Evolutionary conservation across 2,329 filamentous ascomycete species (phyloP).

Genomic region (Neonectria hederae): DNA sequence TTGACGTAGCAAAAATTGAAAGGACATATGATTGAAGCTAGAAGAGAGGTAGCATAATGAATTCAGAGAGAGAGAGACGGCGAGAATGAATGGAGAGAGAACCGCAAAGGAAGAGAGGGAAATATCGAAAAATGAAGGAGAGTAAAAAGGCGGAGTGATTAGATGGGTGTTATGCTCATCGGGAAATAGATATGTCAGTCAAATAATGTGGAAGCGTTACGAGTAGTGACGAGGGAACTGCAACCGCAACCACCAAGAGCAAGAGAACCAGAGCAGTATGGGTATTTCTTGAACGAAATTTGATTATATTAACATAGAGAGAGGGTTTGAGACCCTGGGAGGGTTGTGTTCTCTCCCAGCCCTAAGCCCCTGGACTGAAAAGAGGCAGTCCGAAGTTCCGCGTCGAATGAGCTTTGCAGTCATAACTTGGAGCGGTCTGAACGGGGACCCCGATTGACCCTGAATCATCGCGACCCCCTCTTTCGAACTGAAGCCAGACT

Average conservation of each 20-base stretch:
- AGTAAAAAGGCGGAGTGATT: neutral
- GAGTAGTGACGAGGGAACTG: neutral
- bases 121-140: neutral
- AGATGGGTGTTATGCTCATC: neutral
- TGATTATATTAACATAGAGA: neutral
- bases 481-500: neutral
- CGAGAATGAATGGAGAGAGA: neutral
- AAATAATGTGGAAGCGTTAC: neutral
- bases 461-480: neutral
- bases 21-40: neutral
- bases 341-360: neutral
- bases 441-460: neutral
- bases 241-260: neutral
- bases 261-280: neutral
- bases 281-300: neutral
- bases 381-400: neutral
- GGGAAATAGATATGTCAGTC: too few species aligned
- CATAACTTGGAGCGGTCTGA: neutral
- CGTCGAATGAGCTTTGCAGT: neutral
- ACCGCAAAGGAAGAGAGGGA: neutral
- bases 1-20: neutral
- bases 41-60: neutral
- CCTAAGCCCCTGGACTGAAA: too few species aligned
- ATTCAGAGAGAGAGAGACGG: neutral
- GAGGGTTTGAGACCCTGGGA: neutral